Percentiles rank a stretch among this genome's conserved stretches.
These are phyloP conservation scores for Coemansia javaensis DNA, from an alignment of 192 early-diverging fungal genomes.

Conservation along the genomic window DNA sequence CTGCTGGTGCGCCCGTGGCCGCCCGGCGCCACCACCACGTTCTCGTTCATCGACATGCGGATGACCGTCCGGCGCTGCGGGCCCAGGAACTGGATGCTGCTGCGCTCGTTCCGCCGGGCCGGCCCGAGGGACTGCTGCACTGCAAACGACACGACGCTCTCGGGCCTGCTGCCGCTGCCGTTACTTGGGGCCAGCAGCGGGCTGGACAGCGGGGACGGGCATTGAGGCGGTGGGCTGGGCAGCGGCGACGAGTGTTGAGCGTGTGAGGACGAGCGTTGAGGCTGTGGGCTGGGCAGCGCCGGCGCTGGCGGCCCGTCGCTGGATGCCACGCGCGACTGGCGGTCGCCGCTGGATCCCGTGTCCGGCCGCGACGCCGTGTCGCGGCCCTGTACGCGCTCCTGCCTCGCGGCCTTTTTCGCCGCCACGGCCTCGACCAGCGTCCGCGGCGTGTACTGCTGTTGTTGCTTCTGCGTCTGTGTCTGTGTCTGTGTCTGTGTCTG, in stretches of 20 bases:
- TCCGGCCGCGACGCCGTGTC: slow-evolving; percentile 11
- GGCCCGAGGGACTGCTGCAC: background rate
- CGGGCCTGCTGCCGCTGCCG: background rate
- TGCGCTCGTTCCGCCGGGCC: background rate
- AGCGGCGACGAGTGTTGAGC: no score
- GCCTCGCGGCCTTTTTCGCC: slow-evolving; percentile 15
- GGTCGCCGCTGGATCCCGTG: background rate
- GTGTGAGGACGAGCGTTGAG: no score
- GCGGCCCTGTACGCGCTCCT: slow-evolving; percentile 31
- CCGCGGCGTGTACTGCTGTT: slow-evolving; percentile 25
- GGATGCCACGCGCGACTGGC: background rate
- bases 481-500: no score
- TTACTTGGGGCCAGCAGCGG: slow-evolving; percentile 4
- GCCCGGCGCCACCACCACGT: slow-evolving; percentile 10
- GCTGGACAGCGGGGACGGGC: no score
- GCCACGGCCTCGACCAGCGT: slow-evolving; percentile 39
- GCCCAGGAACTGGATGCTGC: slow-evolving; percentile 46
- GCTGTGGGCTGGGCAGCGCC: slow-evolving; percentile 9
- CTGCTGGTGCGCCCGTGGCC: slow-evolving; percentile 8
- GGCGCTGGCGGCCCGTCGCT: slow-evolving; percentile 5
- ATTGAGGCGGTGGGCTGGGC: no score
- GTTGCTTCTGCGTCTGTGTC: no score
- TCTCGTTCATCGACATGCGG: slow-evolving; percentile 44
- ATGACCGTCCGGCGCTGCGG: slow-evolving; percentile 28
- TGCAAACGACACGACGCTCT: slow-evolving; percentile 3